Base-by-base conservation (phyloP, 805 yeast genomes). In the Ogataea pini region DNA sequence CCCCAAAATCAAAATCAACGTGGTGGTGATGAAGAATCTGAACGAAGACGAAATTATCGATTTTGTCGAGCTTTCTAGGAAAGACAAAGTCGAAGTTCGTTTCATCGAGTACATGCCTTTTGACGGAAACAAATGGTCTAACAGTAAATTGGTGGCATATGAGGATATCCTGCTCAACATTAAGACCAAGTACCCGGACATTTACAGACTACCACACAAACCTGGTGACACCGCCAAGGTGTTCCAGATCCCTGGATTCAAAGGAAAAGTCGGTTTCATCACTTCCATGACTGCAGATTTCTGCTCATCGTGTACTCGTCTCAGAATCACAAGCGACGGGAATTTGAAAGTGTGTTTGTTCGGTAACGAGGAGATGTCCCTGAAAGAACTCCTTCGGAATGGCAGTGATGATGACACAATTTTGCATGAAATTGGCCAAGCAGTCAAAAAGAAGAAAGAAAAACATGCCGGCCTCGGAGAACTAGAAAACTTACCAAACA, bases 71-170 rank as follows among this genome's bases (percentile, higher is more conserved):
- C 46, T 78, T 48, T 68, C 78, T 9, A 56, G 61, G 45, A 60
- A 66, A 31, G 55, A 62, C 34, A 71, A 73, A 4, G 50, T 78
- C 6, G 81, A 78, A 51, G 72, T 78, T 18, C 63, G 83, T 46
- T 78, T 78, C 55, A 78, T 78, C 36, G 83, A 78, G 55, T 78
- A 77, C 59, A 78, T 78, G 83, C 83, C 83, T 4, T 78, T 78
- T 56, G 77, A 69, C 49, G 83, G 83, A 2, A 78, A 78, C 59
- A 73, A 72, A 52, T 78, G 82, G 82, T 66, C 73, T 13, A 55
- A 64, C 32, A 52, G 60, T 7, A 78, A 78, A 53, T 67, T 78
- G 70, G 68, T 77, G 36, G 59, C 74, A 7, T 78, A 70, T 55
- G 58, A 72, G 36, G 79, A 76, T 48, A 77, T 78, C 50, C 55